These are phyloP conservation scores for Diutina catenulata DNA, from an alignment of 1,139 yeast species.

Conservation along the genomic window DNA sequence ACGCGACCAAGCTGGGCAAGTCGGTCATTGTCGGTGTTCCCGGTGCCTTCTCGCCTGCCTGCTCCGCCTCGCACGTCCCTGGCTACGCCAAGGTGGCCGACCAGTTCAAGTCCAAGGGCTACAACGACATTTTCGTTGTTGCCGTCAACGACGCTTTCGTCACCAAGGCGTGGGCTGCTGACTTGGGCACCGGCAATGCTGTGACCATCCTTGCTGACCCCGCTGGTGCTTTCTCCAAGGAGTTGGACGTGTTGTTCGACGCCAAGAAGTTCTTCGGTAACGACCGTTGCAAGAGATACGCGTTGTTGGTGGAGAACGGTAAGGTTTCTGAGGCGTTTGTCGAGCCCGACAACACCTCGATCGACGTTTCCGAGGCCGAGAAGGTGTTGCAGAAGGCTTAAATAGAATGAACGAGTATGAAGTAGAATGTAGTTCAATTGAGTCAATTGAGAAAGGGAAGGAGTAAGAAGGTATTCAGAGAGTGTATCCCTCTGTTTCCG, in stretches of 20 bases:
- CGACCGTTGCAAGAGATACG: constrained; percentile 64
- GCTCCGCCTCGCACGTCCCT: constrained; percentile 70
- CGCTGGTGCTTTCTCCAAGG: constrained; percentile 53
- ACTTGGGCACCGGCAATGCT: constrained; percentile 22
- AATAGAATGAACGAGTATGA: constrained; percentile 7
- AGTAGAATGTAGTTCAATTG: too few species aligned
- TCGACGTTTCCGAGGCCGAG: constrained; percentile 36
- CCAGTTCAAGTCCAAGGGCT: constrained; percentile 54
- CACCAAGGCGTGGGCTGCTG: constrained; percentile 64
- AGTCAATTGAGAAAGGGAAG: too few species aligned
- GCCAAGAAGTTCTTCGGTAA: constrained; percentile 66
- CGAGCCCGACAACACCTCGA: constrained; percentile 74
- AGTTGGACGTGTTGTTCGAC: constrained; percentile 54
- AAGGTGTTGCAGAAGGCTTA: constrained; percentile 23
- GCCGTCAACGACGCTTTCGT: constrained; percentile 85
- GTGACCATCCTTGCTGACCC: constrained; percentile 69
- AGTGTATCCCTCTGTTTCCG: too few species aligned
- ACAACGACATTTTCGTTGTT: constrained; percentile 47
- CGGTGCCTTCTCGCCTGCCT: constrained; percentile 85
- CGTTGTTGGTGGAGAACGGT: constrained; percentile 66
- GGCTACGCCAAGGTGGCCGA: constrained; percentile 47
- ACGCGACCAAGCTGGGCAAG: constrained; percentile 41
- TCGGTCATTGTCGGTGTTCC: constrained; percentile 72
- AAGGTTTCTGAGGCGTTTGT: constrained; percentile 51
- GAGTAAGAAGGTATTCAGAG: too few species aligned